A percentile compares a stretch with the other conserved stretches of the same genome.
Evolutionary conservation across 345 rosid genomes (phyloP).

Genomic region (Euphorbia peplus): DNA sequence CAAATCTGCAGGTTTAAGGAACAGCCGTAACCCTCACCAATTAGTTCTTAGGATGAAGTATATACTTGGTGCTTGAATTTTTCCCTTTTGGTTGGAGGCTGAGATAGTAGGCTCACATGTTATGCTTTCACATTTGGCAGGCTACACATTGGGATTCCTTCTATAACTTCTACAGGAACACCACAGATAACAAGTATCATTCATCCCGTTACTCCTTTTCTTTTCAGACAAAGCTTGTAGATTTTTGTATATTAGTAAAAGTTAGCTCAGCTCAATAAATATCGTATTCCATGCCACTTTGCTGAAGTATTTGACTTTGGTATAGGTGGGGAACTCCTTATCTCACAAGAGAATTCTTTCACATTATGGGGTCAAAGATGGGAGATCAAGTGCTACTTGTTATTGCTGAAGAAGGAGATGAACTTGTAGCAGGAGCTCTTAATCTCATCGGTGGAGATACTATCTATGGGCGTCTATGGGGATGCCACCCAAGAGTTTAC

Average conservation of each 20-base stretch:
- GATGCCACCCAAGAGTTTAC: constrained; percentile 70
- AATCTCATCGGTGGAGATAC: constrained; percentile 93
- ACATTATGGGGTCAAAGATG: constrained; percentile 71
- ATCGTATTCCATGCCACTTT: background rate
- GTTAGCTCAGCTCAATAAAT: background rate
- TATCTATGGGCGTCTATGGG: constrained; percentile 92
- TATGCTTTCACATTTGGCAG: constrained; percentile 39
- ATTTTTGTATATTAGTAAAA: background rate
- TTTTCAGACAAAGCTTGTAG: background rate
- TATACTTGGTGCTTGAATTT: background rate
- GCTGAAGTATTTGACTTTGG: constrained; percentile 8
- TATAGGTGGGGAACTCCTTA: constrained; percentile 93
- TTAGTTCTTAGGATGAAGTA: background rate
- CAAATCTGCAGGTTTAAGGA: background rate
- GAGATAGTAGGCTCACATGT: background rate
- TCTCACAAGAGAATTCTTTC: constrained; percentile 86
- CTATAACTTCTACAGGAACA: constrained; percentile 81
- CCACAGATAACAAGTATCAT: constrained; percentile 87
- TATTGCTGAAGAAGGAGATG: constrained; percentile 80
- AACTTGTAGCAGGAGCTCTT: constrained; percentile 89
- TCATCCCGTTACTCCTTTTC: constrained; percentile 14
- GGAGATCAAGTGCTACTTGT: constrained; percentile 73
- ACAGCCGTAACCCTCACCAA: background rate
- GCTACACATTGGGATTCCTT: constrained; percentile 93
- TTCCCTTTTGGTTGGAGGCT: background rate